Conservation (phyloP, 2,329 filamentous ascomycete species). For the Colletotrichum sidae region DNA sequence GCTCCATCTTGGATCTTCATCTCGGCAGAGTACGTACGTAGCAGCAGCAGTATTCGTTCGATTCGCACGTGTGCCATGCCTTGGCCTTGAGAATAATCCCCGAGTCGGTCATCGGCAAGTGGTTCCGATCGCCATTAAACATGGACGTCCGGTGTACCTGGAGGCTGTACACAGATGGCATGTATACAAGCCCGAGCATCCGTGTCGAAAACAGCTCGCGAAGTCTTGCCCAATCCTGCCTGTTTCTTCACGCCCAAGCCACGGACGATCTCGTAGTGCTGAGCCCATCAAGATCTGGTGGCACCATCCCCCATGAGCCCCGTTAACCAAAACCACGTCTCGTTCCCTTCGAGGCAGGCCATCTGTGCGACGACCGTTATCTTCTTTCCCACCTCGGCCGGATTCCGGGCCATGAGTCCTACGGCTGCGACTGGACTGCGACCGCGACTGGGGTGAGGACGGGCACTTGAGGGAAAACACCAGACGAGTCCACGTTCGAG, state of each 20-base stretch:
- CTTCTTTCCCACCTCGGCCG: conserved; percentile 1
- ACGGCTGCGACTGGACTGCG: neutral
- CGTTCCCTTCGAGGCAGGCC: too few relatives aligned
- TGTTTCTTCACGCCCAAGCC: neutral
- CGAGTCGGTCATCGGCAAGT: conserved; percentile 12
- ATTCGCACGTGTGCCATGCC: neutral
- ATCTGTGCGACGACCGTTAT: too few relatives aligned
- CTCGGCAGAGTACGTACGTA: too few relatives aligned
- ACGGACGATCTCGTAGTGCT: neutral
- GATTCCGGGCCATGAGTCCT: conserved; percentile 23
- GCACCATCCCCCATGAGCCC: too few relatives aligned
- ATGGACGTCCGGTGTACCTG: too few relatives aligned
- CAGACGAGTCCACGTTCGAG: conserved; percentile 12
- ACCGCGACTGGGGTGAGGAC: neutral
- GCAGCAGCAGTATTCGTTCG: too few relatives aligned
- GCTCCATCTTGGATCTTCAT: too few relatives aligned
- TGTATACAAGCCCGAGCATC: neutral
- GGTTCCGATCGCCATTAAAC: conserved; percentile 18
- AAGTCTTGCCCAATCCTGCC: too few relatives aligned
- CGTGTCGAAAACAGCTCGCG: neutral
- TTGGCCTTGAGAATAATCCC: conserved; percentile 15
- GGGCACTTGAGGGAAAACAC: conserved; percentile 1
- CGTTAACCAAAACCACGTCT: too few relatives aligned
- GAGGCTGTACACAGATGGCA: conserved; percentile 3
- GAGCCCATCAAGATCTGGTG: too few relatives aligned